phyloP scores from a whole-genome alignment of 176 grass and related monocot species.

The Triticum aestivum region IWGSC_CS_RefSeq_v2.1 NC_057814.1:528364921-528365420 shows the following conservation, averaged over 20 bases:
- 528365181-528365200: too few relatives aligned
- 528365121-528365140: neutral
- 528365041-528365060: neutral
- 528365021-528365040: conserved; percentile 27
- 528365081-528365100: neutral
- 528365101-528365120: conserved; percentile 8
- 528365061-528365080: neutral
- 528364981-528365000: neutral
- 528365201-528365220: neutral
- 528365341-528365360: too few relatives aligned
- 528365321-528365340: too few relatives aligned
- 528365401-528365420: too few relatives aligned
- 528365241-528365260: conserved; percentile 10
- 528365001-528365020: conserved; percentile 22
- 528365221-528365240: neutral
- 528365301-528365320: too few relatives aligned
- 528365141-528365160: too few relatives aligned
- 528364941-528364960: neutral
- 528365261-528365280: conserved; percentile 11
- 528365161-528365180: too few relatives aligned
- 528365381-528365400: too few relatives aligned
- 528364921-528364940: neutral
- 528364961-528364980: neutral
- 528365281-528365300: neutral
- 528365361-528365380: too few relatives aligned